Evolutionary conservation across 768 basidiomycete genomes (phyloP).

Genomic region (Kwoniella pini): DNA sequence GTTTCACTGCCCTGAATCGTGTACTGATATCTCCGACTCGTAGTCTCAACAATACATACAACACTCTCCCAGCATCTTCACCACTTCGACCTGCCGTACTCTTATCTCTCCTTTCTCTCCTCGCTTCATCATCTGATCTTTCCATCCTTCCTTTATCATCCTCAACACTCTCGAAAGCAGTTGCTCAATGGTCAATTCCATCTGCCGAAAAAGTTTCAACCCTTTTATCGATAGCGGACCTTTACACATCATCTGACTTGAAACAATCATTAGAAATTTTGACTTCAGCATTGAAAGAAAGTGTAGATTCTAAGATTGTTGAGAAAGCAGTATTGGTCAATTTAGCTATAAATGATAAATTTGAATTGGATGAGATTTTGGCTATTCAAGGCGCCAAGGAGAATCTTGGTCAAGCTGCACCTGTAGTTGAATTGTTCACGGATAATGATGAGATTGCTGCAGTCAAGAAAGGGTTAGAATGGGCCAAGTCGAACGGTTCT

Average conservation of each 20-base stretch:
- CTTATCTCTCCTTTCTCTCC: conserved; percentile 42
- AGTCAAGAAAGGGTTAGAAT: conserved; percentile 37
- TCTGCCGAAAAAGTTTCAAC: conserved; percentile 40
- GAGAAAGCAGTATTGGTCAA: conserved; percentile 40
- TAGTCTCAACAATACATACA: conserved; percentile 54
- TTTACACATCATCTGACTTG: conserved; percentile 38
- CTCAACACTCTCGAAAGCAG: conserved; percentile 25
- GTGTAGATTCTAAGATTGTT: conserved; percentile 25
- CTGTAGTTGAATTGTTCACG: conserved; percentile 46
- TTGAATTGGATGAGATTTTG: conserved; percentile 42
- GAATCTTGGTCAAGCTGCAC: conserved; percentile 29
- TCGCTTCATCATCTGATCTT: conserved; percentile 42
- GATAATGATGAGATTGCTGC: conserved; percentile 39
- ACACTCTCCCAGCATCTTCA: conserved; percentile 46
- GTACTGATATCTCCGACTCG: not conserved
- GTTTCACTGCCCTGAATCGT: not conserved
- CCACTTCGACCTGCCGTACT: conserved; percentile 47
- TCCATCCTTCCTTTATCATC: conserved; percentile 39
- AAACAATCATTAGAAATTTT: conserved; percentile 41
- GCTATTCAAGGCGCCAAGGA: conserved; percentile 34
- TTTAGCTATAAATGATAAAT: conserved; percentile 35
- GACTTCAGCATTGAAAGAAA: conserved; percentile 30
- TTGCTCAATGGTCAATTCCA: conserved; percentile 46
- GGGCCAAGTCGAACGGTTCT: conserved; percentile 38
- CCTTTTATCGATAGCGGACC: conserved; percentile 38